Base-by-base conservation (phyloP, 2,329 filamentous ascomycete genomes). In the Arthrobotrys conoides region DNA sequence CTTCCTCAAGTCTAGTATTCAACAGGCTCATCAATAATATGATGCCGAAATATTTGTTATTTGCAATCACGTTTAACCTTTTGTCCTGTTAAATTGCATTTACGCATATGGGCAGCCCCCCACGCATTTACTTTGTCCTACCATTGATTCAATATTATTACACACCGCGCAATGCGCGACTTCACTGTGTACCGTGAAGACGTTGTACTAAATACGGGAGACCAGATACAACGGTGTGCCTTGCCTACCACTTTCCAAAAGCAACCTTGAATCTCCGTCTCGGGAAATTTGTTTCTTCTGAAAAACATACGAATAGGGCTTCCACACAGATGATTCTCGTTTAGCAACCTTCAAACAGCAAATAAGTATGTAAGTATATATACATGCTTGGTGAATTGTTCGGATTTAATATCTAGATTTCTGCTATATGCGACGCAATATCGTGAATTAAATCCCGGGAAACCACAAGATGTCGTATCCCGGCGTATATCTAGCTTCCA, bases 221-320 rank as follows among this genome's bases (percentile, higher is more conserved):
- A 22, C 14, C 9, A 30, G 30, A 30, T 59, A 5, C 36, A 53
- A 53, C 33, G 24, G 38, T 46, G 48, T 65, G 33, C 55, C 18
- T 59, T n/a, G 22, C 24, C 49, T 49, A 44, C 36, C 48, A 75
- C 71, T 65, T 67, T 75, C 71, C 63, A 44, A 49, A 75, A 67
- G 49, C 48, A 49, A 59, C 6, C 71, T 63, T 75, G 63, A 44
- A 67, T 27, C 51, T 75, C 71, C 71, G 71, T 22, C 18, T 8
- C 6, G 30, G 16, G 53, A 22, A 38, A 38, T 38, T 22, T 38
- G 33, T 10, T 33, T 18, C 16, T 5, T 10, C 5, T 24, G 3
- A 18, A 53, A 48, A 51, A 24, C 5, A 3, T 14, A 20, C 2
- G 10, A 6, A 46, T 5, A 18, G 6, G 9, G 24, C 24, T 57